Evolutionary conservation across 495 filamentous ascomycete genomes (phyloP), one percentile per base, ranked within the genome.

Genomic region (Rhypophila decipiens): DNA sequence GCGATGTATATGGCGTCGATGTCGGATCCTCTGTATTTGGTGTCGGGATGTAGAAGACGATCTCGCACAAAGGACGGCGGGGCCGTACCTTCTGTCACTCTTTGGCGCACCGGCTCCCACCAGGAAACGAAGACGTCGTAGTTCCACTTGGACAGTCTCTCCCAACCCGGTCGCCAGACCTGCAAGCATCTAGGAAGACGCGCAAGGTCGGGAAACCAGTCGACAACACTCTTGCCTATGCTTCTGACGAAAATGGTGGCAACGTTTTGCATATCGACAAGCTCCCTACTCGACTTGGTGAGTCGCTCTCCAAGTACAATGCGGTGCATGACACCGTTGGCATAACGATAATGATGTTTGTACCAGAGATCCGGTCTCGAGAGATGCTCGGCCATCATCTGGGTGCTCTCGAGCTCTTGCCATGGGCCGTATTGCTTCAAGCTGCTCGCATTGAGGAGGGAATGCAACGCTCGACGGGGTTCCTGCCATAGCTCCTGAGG

Each of bases 1-100:
- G 52, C 46, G 8, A 73, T 52, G 44, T 71, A 75, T 68, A 75
- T 74, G n/a, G 3, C 68, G 67, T 1, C 52, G 53, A 49, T 62
- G 71, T 46, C 62, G 65, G n/a, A n/a, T 1, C 55, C 63, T 18
- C 67, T n/a, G n/a, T n/a, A n/a, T n/a, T n/a, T 65, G 13, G 51
- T 44, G 15, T 65, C 46, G n/a, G n/a, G 8, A 70, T 35, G n/a
- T 72, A n/a, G 56, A n/a, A n/a, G n/a, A n/a, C n/a, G n/a, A n/a
- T n/a, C n/a, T n/a, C 2, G 61, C 54, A 45, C 73, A 65, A 5
- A 50, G 52, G 12, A 51, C 41, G 22, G 60, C 64, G 11, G 53
- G 64, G n/a, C n/a, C n/a, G n/a, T n/a, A n/a, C n/a, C n/a, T n/a
- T n/a, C n/a, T n/a, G n/a, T n/a, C n/a, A n/a, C n/a, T n/a, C n/a